Conservation (phyloP, 441 rosid species). For the Macaranga tanarius region DNA sequence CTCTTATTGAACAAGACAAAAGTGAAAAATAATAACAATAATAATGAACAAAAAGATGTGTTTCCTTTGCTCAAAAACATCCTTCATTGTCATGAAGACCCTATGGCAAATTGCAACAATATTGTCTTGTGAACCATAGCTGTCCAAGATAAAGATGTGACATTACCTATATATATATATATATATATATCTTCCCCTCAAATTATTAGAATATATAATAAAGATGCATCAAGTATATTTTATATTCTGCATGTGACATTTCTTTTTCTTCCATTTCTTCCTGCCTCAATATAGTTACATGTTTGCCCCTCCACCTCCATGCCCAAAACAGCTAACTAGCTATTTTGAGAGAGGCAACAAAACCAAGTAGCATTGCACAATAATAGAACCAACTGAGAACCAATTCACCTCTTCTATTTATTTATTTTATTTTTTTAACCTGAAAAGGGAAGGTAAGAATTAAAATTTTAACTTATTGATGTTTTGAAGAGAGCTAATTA, state of each 20-base stretch:
- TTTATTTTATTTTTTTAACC: too few relatives aligned
- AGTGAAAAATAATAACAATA: not conserved
- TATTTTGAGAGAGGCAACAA: too few relatives aligned
- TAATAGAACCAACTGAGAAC: too few relatives aligned
- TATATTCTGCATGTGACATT: slow-evolving; percentile 24
- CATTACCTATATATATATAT: not conserved
- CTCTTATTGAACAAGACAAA: slow-evolving; percentile 9
- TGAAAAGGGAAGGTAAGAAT: too few relatives aligned
- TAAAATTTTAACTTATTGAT: too few relatives aligned
- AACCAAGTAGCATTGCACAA: too few relatives aligned
- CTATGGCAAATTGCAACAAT: not conserved
- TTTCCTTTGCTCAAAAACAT: not conserved
- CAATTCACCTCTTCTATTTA: too few relatives aligned
- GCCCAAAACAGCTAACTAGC: too few relatives aligned
- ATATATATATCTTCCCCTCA: not conserved
- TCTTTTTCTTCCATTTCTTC: not conserved
- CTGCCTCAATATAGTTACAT: not conserved
- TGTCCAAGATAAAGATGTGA: slow-evolving; percentile 33
- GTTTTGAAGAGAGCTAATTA: too few relatives aligned
- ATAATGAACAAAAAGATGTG: not conserved
- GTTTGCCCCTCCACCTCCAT: not conserved
- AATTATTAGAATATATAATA: not conserved
- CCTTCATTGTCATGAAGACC: not conserved
- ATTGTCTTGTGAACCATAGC: slow-evolving; percentile 25
- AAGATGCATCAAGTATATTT: not conserved